Conservation (phyloP, 2,329 filamentous ascomycete genomes). For the Paecilomyces dactylethromorphus region DNA sequence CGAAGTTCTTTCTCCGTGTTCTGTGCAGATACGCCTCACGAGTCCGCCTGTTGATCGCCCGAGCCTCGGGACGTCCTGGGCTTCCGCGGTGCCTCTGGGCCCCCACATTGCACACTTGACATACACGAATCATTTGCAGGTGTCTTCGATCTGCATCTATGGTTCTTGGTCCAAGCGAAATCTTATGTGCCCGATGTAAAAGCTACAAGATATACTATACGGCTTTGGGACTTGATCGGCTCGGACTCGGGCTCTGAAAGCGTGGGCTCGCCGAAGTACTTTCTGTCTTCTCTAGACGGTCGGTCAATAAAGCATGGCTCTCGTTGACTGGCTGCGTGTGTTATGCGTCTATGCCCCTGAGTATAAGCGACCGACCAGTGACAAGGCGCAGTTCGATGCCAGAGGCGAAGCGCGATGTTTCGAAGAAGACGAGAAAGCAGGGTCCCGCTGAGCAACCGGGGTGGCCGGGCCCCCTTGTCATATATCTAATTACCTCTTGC, state of each 20-base stretch:
- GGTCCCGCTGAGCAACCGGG: background rate
- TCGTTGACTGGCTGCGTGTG: background rate
- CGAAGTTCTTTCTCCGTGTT: background rate
- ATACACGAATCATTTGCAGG: background rate
- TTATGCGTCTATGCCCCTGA: background rate
- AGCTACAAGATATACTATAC: background rate
- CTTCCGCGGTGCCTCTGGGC: background rate
- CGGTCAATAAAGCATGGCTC: background rate
- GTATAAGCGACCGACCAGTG: background rate
- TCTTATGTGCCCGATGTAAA: background rate
- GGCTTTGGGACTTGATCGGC: background rate
- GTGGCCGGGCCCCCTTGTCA: background rate
- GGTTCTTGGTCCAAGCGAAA: background rate
- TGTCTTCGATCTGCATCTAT: background rate
- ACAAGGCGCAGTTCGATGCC: background rate
- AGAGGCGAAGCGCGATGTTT: background rate
- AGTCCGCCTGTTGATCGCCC: background rate
- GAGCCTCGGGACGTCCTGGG: background rate
- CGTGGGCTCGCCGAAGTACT: background rate
- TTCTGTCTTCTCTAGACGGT: background rate
- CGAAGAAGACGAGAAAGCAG: background rate
- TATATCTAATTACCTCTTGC: background rate
- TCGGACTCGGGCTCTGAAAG: background rate
- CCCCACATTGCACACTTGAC: background rate
- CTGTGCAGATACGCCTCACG: background rate